Evolutionary conservation across 441 rosid species (phyloP).

Genomic region (Euphorbia schlechtendalii): DNA sequence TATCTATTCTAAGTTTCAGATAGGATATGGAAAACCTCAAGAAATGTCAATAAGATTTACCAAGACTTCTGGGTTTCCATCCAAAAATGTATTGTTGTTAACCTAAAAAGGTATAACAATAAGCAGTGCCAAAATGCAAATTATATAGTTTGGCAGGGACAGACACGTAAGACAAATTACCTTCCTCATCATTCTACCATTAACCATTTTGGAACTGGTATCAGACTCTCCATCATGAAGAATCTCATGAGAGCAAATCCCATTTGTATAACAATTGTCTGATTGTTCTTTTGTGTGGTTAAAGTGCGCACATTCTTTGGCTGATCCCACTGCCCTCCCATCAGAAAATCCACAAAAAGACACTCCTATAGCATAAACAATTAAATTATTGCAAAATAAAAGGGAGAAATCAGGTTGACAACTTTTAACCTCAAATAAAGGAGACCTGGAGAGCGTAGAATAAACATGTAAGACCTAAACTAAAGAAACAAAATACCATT

Average conservation of each 20-base stretch:
- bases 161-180: no score
- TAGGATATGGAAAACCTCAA: constrained; percentile 9
- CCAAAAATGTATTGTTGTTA: constrained; percentile 14
- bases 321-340: no score
- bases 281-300: constrained; percentile 32
- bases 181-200: constrained; percentile 68
- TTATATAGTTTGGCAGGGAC: background rate
- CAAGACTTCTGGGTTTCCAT: constrained; percentile 14
- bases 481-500: no score
- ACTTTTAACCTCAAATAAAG: background rate
- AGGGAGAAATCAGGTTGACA: background rate
- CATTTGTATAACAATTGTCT: constrained; percentile 45
- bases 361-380: no score
- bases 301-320: constrained; percentile 28
- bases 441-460: background rate
- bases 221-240: constrained; percentile 51
- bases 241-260: constrained; percentile 86
- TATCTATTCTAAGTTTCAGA: background rate
- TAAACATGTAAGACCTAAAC: no score
- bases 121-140: background rate
- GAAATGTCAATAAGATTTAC: constrained; percentile 13
- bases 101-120: constrained; percentile 13
- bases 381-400: constrained; percentile 16
- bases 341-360: no score
- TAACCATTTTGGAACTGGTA: constrained; percentile 25